These are phyloP conservation scores for Sarcomyxa edulis DNA, from an alignment of 768 basidiomycete genomes.

Conservation along the genomic window DNA sequence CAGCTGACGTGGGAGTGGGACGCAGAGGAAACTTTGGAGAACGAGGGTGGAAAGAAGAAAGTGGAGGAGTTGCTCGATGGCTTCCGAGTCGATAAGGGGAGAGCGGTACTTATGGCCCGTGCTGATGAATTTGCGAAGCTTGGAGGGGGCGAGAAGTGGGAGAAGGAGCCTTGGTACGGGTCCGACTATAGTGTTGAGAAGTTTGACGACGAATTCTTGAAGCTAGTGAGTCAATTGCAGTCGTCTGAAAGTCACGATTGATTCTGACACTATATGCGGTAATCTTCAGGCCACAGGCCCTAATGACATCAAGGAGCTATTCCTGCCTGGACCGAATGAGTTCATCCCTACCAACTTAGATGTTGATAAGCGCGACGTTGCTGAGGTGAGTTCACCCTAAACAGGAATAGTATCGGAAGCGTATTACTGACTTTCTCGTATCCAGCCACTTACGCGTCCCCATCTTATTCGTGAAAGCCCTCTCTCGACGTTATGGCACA, in stretches of 20 bases:
- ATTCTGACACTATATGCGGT: too few relatives aligned
- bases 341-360: constrained; percentile 88
- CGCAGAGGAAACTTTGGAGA: too few relatives aligned
- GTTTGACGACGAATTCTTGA: constrained; percentile 58
- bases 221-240: constrained; percentile 34
- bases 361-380: constrained; percentile 69
- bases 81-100: constrained; percentile 52
- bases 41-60: constrained; percentile 41
- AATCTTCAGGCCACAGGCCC: constrained; percentile 51
- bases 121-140: constrained; percentile 54
- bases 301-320: constrained; percentile 64
- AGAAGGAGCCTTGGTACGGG: constrained; percentile 88
- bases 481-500: constrained; percentile 83
- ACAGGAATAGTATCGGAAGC: too few relatives aligned
- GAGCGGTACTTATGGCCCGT: constrained; percentile 78
- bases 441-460: constrained; percentile 71
- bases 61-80: constrained; percentile 57
- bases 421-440: constrained; percentile 6
- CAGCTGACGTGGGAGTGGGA: constrained; percentile 75
- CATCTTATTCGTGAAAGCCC: constrained; percentile 68
- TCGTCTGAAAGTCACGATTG: too few relatives aligned
- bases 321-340: constrained; percentile 79
- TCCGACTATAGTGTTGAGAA: constrained; percentile 79
- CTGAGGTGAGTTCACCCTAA: constrained; percentile 41
- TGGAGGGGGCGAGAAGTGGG: constrained; percentile 44